phyloP scores from a whole-genome alignment of 176 grass and related monocot species.

The Aegilops tauschii region DNA sequence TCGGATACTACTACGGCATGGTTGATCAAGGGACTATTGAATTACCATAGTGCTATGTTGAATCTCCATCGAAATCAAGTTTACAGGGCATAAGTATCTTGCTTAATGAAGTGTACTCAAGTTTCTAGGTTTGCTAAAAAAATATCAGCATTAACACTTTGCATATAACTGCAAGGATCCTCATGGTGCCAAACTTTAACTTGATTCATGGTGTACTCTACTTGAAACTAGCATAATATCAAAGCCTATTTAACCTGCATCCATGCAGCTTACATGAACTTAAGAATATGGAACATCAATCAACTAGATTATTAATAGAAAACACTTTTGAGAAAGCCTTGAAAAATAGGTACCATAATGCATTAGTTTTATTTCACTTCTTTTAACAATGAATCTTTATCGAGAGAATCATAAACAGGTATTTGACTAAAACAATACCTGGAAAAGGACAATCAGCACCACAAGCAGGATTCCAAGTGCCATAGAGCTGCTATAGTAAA shows the following conservation, averaged over 20 bases:
- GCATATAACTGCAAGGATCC: not conserved
- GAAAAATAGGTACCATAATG: not conserved
- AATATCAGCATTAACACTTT: not conserved
- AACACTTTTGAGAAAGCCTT: not conserved
- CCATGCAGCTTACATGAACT: not conserved
- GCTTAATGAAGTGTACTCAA: not conserved
- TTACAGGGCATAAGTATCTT: not conserved
- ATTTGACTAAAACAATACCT: conserved; percentile 52
- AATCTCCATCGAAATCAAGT: not conserved
- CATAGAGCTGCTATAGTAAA: conserved; percentile 98
- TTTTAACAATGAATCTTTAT: conserved; percentile 10
- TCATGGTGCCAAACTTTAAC: not conserved
- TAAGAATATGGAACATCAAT: not conserved
- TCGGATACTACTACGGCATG: not conserved
- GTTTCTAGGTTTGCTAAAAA: not conserved
- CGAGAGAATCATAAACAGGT: not conserved
- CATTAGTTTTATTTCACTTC: conserved; percentile 1
- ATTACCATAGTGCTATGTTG: not conserved
- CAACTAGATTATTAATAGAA: not conserved
- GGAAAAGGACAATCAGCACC: conserved; percentile 85
- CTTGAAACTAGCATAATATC: conserved; percentile 1
- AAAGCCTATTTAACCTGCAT: not conserved
- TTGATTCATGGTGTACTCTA: not conserved
- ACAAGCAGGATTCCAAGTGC: conserved; percentile 78
- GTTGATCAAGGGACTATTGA: not conserved